phyloP scores from a whole-genome alignment of 108 stramenopile genomes.

The Chaetoceros tenuissimus region DNA sequence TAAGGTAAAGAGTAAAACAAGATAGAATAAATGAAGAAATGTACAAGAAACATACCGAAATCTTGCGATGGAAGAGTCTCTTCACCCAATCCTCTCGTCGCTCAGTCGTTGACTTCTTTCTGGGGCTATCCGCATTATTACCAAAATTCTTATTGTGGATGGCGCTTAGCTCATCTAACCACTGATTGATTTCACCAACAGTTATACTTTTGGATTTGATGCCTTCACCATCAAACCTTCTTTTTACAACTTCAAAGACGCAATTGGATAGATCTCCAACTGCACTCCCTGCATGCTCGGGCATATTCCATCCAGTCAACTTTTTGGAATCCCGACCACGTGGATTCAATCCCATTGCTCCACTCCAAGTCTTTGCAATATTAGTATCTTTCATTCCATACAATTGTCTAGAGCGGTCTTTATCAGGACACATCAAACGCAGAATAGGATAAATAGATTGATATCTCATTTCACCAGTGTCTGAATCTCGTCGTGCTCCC shows the following conservation, averaged over 20 bases:
- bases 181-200: slow-evolving; percentile 56
- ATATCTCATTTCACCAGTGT: slow-evolving; percentile 6
- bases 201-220: slow-evolving; percentile 23
- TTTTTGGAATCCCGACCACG: slow-evolving; percentile 25
- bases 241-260: slow-evolving; percentile 43
- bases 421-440: slow-evolving; percentile 60
- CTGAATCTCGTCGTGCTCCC: neutral
- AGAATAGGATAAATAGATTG: slow-evolving; percentile 56
- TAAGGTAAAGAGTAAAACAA: neutral
- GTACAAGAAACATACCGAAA: neutral
- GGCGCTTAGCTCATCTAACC: slow-evolving; percentile 61
- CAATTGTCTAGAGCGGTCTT: slow-evolving; percentile 43
- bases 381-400: slow-evolving; percentile 55
- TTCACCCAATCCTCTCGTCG: slow-evolving; percentile 5
- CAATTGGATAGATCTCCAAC: slow-evolving; percentile 62
- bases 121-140: slow-evolving; percentile 4
- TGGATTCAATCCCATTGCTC: slow-evolving; percentile 43
- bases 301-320: slow-evolving; percentile 48
- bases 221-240: slow-evolving; percentile 21
- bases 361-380: slow-evolving; percentile 58
- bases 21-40: neutral
- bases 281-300: slow-evolving; percentile 30
- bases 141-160: slow-evolving; percentile 8
- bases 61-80: neutral
- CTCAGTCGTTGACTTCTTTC: neutral